Base-by-base conservation (phyloP, 345 rosid species). In the Cochlearia excelsa region DNA sequence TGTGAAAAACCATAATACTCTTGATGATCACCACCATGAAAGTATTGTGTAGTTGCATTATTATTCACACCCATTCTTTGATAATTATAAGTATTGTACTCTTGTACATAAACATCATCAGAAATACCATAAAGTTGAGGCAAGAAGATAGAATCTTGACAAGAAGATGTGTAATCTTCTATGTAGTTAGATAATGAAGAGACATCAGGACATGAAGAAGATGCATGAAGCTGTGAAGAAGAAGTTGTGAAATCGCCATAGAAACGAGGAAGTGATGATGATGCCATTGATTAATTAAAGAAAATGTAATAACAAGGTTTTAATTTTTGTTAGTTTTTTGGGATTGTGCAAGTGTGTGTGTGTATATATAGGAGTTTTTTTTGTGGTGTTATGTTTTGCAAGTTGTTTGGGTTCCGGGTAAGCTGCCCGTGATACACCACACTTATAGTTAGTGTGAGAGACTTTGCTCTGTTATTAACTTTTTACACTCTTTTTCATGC, bases 1-100 rank as follows among this genome's bases (percentile, higher is more conserved):
- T 73, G 80, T 55, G 75, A 38, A 59, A 71, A 77, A 0, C 68
- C 78, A 55, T 66, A 57, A 51, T 77, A 83, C 9, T 83, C 86
- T n/a, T 80, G 82, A 16, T 80, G 82, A 16, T 82, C 82, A 34
- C 68, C 38, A 63, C 64, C 51, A 40, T 74, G 72, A 27, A 62
- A 55, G 5, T 60, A 67, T 4, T 60, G 83, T 30, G 70, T 63
- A 37, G 78, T 16, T 16, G 23, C 23, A 16, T 16, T 66, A 61
- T 69, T 53, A 16, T 69, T 70, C 7, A 60, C 57, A 47, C 52
- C 31, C 58, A 42, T 48, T 48, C 55, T 27, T 47, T 55, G 63
- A 57, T 16, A 16, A 16, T 63, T 57, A 38, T 54, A 68, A 7
- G 59, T 75, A 50, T 61, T 63, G 66, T 67, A 72, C 46, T 75